These are phyloP conservation scores for Exophiala lecanii-corni DNA, from an alignment of 2,329 filamentous ascomycete species.

Conservation along the genomic window DNA sequence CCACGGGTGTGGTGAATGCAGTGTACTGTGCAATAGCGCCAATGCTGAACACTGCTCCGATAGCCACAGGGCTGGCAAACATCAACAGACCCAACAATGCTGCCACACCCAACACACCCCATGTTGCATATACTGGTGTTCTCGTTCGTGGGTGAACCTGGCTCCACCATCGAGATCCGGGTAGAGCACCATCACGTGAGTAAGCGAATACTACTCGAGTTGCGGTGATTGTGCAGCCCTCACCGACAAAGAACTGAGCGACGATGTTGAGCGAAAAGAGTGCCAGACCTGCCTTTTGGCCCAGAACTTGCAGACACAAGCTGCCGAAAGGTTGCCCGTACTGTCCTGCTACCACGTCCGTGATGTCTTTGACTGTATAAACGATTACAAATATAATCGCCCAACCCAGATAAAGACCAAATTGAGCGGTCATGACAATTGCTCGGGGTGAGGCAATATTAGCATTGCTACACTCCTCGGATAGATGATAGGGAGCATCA, in stretches of 20 bases:
- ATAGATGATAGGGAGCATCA: constrained; percentile 32
- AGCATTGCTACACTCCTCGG: constrained; percentile 33
- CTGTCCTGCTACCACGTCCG: constrained; percentile 28
- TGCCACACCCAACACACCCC: constrained; percentile 28
- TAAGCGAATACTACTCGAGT: constrained; percentile 31
- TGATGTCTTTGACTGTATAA: constrained; percentile 31
- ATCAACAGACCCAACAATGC: constrained; percentile 29
- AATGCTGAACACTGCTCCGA: constrained; percentile 32
- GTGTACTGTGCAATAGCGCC: constrained; percentile 28
- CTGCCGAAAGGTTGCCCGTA: constrained; percentile 33
- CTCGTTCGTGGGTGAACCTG: constrained; percentile 28
- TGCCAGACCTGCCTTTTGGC: constrained; percentile 29
- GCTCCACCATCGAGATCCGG: constrained; percentile 28
- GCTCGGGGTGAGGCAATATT: constrained; percentile 32
- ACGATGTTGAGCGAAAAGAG: constrained; percentile 32
- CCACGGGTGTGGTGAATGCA: constrained; percentile 29
- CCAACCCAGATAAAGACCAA: constrained; percentile 29
- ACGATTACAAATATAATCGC: constrained; percentile 30
- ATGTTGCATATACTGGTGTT: constrained; percentile 31
- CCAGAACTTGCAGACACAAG: constrained; percentile 31
- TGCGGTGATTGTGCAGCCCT: constrained; percentile 30
- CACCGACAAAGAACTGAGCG: constrained; percentile 31
- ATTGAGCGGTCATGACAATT: constrained; percentile 31
- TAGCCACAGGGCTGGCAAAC: constrained; percentile 31
- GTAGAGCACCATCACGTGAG: constrained; percentile 30